Evolutionary conservation across 2,329 filamentous ascomycete species (phyloP).

Genomic region (Chlorencoelia australis): DNA sequence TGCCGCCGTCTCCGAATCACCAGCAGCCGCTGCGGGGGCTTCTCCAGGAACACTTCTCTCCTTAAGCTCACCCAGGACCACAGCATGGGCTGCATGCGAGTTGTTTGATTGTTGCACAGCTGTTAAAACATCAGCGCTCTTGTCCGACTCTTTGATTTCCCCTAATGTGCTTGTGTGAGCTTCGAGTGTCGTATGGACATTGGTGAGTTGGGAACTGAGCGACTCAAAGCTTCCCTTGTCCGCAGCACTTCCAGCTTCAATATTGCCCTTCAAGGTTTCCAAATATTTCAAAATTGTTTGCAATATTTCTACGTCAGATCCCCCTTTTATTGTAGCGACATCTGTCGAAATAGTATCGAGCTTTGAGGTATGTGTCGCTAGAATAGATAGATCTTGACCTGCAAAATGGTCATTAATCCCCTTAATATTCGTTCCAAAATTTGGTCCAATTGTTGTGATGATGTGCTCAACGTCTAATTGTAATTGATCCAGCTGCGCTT

Average conservation of each 20-base stretch:
- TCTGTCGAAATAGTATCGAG: slow-evolving; percentile 20
- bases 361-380: slow-evolving; percentile 17
- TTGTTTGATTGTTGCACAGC: slow-evolving; percentile 22
- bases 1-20: background rate
- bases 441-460: slow-evolving; percentile 17
- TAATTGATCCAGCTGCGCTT: slow-evolving; percentile 25
- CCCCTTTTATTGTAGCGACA: slow-evolving; percentile 15
- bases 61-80: slow-evolving; percentile 12
- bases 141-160: slow-evolving; percentile 15
- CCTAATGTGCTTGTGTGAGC: slow-evolving; percentile 12
- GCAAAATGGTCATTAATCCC: slow-evolving; percentile 14
- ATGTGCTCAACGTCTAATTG: slow-evolving; percentile 21
- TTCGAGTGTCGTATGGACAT: slow-evolving; percentile 14
- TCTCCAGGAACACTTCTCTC: background rate
- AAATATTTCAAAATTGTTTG: slow-evolving; percentile 16
- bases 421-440: slow-evolving; percentile 18
- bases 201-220: slow-evolving; percentile 15
- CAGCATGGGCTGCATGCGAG: slow-evolving; percentile 17
- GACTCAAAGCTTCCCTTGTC: slow-evolving; percentile 11
- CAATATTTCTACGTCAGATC: slow-evolving; percentile 15
- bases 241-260: slow-evolving; percentile 12
- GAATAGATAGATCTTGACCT: slow-evolving; percentile 10
- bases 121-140: slow-evolving; percentile 16
- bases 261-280: slow-evolving; percentile 12
- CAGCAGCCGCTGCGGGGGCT: background rate